Evolutionary conservation across 2,329 filamentous ascomycete genomes (phyloP), one percentile per base, ranked within the genome.

Genomic region (Colletotrichum lindemuthianum): DNA sequence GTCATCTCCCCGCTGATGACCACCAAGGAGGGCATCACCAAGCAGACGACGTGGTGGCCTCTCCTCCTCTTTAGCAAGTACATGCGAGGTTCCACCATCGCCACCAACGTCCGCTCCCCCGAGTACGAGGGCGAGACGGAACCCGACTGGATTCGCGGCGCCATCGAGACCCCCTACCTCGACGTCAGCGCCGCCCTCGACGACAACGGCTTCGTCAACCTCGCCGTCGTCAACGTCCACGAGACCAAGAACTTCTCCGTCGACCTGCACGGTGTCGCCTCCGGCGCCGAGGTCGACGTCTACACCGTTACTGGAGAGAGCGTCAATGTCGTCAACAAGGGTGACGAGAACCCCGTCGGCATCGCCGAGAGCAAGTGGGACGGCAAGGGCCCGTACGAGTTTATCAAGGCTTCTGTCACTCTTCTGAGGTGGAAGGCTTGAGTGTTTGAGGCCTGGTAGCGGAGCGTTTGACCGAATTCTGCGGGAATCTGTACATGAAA

Each of bases 1-100:
- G 91, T 93, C 63, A 92, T 93, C 70, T 88, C 86, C 1, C 91
- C 91, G 1, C 81, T 93, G 10, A 92, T 93, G 88, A 93, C 91
- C 1, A 88, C 81, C 2, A 79, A 82, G 57, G 76, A 82, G 0
- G 90, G 90, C 0, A 76, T 93, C 50, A 74, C 88, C 52, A 89
- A 88, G 78, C 91, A 93, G 78, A 87, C 90, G 0, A 92, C 87
- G 4, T 93, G 89, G 88, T 93, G 89, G 88, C 89, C 90, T 6
- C 79, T 92, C 51, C 81, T 89, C 61, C 81, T 93, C 34, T 92
- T 91, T 76, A 78, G 76, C 72, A 74, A 73, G 71, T 76, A 76
- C 74, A 94, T 95, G 91, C 87, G 90, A 39, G 92, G 92, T 2
- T 85, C 84, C 72, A 89, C 88, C 0, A 76, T 95, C 2, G 87